Evolutionary conservation across 306 rosid species (phyloP).

Genomic region (Fagus sylvatica): DNA sequence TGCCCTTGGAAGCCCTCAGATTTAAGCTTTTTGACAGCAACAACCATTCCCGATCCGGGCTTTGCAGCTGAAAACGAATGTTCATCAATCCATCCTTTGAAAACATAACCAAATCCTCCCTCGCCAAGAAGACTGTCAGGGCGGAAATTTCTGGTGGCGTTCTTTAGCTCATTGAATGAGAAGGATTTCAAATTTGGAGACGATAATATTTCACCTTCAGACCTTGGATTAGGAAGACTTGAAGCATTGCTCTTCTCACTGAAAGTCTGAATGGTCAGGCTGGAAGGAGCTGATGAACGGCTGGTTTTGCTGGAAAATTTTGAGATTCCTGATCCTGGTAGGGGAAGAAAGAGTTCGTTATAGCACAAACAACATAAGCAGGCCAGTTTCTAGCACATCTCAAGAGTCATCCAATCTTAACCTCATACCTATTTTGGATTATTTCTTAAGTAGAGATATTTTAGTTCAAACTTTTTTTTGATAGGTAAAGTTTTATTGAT

Average conservation of each 20-base stretch:
- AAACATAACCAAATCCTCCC: conserved; percentile 94
- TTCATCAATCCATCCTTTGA: conserved; percentile 93
- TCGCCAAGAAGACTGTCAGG: conserved; percentile 90
- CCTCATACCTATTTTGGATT: not conserved
- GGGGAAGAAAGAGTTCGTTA: conserved; percentile 21
- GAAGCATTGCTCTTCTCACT: conserved; percentile 50
- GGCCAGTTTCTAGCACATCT: not conserved
- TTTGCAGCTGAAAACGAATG: conserved; percentile 52
- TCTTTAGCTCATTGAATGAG: conserved; percentile 74
- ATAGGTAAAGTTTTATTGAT: no score
- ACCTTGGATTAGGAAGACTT: conserved; percentile 73
- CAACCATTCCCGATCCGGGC: conserved; percentile 90
- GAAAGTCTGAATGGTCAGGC: conserved; percentile 46
- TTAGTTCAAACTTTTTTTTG: not conserved
- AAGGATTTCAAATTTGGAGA: conserved; percentile 77
- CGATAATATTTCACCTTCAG: conserved; percentile 86
- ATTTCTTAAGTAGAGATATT: not conserved
- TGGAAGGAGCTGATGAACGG: conserved; percentile 55
- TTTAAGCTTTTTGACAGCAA: conserved; percentile 92
- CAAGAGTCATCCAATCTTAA: conserved; percentile 15
- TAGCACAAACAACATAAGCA: conserved; percentile 3
- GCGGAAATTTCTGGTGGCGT: conserved; percentile 79
- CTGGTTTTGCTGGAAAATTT: conserved; percentile 45
- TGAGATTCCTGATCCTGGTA: conserved; percentile 47
- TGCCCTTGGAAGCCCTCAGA: conserved; percentile 93